Base-by-base conservation (phyloP, 2,329 filamentous ascomycete species). In the Talaromyces sp. region DNA sequence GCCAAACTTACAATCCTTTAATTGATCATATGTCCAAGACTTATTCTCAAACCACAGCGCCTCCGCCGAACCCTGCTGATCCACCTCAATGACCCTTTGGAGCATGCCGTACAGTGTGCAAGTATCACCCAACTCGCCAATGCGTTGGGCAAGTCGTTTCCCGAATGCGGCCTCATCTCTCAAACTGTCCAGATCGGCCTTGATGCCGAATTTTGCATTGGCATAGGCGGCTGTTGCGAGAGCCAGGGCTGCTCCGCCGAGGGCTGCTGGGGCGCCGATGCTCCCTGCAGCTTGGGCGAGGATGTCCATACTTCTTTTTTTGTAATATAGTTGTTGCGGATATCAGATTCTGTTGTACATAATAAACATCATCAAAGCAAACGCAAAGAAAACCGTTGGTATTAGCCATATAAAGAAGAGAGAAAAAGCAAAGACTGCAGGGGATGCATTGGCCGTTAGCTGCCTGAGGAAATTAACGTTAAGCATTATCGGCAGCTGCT, bases 21-120 rank as follows among this genome's bases (percentile, higher is more conserved):
- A 57, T 57, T 79, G 70, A 2, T 63, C 68, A 63, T 79, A 80
- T 2, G 74, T 79, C 77, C 77, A 80, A 3, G 69, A 74, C 60
- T 72, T 75, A 2, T 76, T 72, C 60, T 80, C 78, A 65, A 80
- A 80, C 77, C 77, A 80, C 9, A 80, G 63, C 3, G 74, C 75
- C 45, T 79, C 75, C 3, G 63, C 64, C 4, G 72, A 69, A 19
- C 70, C 71, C 15, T 70, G 66, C 2, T 69, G 70, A 33, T 77
- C 68, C 0, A 73, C 71, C 8, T 74, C 73, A 36, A 78, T 69
- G 0, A 72, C 71, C 22, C 70, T 67, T 60, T 75, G 69, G 4
- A 80, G 72, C 66, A 79, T 68, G 41, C 67, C 70, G 63, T 78
- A 80, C 11, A 78, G 60, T 1, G 75, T 74, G 25, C 68, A 66